phyloP scores from a whole-genome alignment of 2,329 filamentous ascomycete genomes.

The Grosmannia clavigera region DNA sequence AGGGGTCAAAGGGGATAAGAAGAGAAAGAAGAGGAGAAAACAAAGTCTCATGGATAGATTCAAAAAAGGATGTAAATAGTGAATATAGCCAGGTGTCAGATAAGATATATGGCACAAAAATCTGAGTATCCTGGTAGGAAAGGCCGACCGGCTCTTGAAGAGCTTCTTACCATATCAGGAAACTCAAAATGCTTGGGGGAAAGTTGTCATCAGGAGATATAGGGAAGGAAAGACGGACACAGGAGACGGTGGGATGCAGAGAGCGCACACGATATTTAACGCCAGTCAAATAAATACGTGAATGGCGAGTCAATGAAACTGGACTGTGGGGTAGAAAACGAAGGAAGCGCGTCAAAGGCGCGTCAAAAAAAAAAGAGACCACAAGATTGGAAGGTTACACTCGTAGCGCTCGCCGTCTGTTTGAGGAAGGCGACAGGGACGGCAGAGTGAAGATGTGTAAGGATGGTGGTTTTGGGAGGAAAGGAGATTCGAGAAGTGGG shows the following conservation, averaged over 20 bases:
- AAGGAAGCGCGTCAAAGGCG: not conserved
- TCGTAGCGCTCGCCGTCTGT: not conserved
- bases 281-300: not conserved
- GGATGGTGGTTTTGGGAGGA: not conserved
- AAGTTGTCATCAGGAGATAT: not conserved
- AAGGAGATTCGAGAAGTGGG: not conserved
- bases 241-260: not conserved
- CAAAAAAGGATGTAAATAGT: slow-evolving; percentile 2
- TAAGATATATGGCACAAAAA: not conserved
- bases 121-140: slow-evolving; percentile 3
- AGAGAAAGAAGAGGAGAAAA: not conserved
- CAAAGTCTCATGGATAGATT: not conserved
- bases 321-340: not conserved
- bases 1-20: not conserved
- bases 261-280: not conserved
- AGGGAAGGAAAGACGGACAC: not conserved
- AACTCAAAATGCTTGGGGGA: not conserved
- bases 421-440: not conserved
- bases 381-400: not conserved
- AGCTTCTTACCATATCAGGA: slow-evolving; percentile 2
- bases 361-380: not conserved
- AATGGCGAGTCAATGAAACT: not conserved
- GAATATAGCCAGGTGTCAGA: not conserved
- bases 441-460: not conserved
- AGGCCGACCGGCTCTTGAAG: slow-evolving; percentile 2